Evolutionary conservation across 352 stramenopile species (phyloP).

Genomic region (Globisporangium mamillatum): DNA sequence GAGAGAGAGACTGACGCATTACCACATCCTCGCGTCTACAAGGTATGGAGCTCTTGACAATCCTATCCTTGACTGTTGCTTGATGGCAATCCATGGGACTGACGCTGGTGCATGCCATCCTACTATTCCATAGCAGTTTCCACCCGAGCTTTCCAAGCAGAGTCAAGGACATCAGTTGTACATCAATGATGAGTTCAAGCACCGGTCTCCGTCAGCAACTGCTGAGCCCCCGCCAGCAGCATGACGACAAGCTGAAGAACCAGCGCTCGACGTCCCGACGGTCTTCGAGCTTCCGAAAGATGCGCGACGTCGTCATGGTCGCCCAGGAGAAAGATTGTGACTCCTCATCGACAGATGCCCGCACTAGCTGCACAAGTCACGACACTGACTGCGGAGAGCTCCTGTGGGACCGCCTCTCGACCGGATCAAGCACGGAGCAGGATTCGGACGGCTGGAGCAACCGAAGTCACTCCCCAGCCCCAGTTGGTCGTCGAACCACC

Average conservation of each 20-base stretch:
- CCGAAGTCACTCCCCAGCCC: slow-evolving; percentile 18
- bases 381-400: slow-evolving; percentile 22
- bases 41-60: background rate
- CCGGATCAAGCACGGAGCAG: slow-evolving; percentile 31
- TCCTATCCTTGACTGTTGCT: background rate
- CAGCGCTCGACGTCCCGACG: slow-evolving; percentile 3
- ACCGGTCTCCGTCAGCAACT: slow-evolving; percentile 4
- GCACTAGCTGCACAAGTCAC: slow-evolving; percentile 45
- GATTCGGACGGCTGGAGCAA: slow-evolving; percentile 22
- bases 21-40: background rate
- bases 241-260: background rate
- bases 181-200: slow-evolving; percentile 2
- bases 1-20: background rate
- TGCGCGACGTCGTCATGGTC: slow-evolving; percentile 2
- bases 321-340: slow-evolving; percentile 24
- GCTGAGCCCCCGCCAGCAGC: background rate
- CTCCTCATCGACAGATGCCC: slow-evolving; percentile 27
- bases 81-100: background rate
- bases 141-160: background rate
- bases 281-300: slow-evolving; percentile 11
- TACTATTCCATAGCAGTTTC: background rate
- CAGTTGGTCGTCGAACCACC: slow-evolving; percentile 1
- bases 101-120: background rate
- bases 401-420: slow-evolving; percentile 46
- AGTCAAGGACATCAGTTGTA: background rate